A percentile compares a stretch with the other conserved stretches of the same genome.
phyloP scores from a whole-genome alignment of 75 land plant genomes.

The Pinus albicaulis region DNA sequence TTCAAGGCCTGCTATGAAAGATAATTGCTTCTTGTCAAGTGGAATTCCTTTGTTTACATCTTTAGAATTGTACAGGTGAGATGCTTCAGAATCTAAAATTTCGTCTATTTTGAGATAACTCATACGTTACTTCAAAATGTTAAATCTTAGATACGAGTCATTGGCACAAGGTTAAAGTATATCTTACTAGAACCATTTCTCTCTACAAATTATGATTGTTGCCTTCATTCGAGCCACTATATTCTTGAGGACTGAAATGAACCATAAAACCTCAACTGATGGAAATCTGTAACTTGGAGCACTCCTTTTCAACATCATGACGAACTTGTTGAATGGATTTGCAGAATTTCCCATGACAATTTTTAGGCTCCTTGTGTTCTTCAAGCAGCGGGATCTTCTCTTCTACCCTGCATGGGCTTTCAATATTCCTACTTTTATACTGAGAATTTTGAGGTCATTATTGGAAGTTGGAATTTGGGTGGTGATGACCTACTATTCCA shows the following conservation, averaged over 20 bases:
- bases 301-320: constrained; percentile 53
- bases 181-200: background rate
- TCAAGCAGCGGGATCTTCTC: constrained; percentile 88
- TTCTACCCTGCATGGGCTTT: constrained; percentile 89
- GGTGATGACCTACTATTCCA: constrained; percentile 66
- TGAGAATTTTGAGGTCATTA: constrained; percentile 58
- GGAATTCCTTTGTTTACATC: constrained; percentile 81
- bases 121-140: background rate
- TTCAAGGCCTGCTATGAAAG: constrained; percentile 64
- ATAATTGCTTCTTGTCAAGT: constrained; percentile 76
- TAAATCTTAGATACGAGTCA: background rate
- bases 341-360: constrained; percentile 75
- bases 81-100: background rate
- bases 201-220: constrained; percentile 49
- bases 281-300: constrained; percentile 64
- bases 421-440: constrained; percentile 56
- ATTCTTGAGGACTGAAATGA: constrained; percentile 62
- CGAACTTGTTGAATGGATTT: constrained; percentile 88
- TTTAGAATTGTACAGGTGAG: constrained; percentile 50
- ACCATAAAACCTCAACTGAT: constrained; percentile 36
- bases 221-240: constrained; percentile 64
- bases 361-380: constrained; percentile 76
- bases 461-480: constrained; percentile 73
- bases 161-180: constrained; percentile 3
- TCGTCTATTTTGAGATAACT: background rate